Conservation (phyloP, 306 rosid genomes). For the Rosa multiflora region DNA sequence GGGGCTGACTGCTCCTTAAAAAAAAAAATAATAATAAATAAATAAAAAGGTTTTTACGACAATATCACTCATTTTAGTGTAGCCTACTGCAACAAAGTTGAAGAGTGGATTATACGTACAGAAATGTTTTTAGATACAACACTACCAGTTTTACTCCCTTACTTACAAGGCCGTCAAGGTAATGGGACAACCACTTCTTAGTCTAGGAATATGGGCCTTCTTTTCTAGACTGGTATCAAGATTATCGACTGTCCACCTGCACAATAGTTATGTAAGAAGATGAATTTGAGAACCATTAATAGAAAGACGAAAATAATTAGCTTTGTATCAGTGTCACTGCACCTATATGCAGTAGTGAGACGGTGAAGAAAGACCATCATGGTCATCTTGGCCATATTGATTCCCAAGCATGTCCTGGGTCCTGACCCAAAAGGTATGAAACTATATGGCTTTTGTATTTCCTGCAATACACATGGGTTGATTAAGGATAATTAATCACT, state of each 20-base stretch:
- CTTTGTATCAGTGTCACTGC: not conserved
- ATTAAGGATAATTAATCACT: no score
- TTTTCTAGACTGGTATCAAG: constrained; percentile 58
- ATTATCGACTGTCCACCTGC: constrained; percentile 71
- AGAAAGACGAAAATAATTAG: not conserved
- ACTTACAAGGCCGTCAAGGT: constrained; percentile 49
- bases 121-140: no score
- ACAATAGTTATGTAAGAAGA: not conserved
- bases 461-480: constrained; percentile 26
- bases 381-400: constrained; percentile 63
- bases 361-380: constrained; percentile 64
- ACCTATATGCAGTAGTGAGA: constrained; percentile 52
- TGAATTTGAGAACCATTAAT: not conserved
- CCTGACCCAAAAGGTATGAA: constrained; percentile 71
- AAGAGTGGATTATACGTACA: no score
- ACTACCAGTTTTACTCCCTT: not conserved
- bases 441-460: constrained; percentile 66
- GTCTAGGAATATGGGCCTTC: constrained; percentile 66
- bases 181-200: constrained; percentile 62
- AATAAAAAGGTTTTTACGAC: no score
- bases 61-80: no score
- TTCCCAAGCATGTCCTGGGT: constrained; percentile 71
- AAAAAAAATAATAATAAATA: no score
- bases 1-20: no score
- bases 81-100: no score